A percentile compares a stretch with the other conserved stretches of the same genome.
These are phyloP conservation scores for Xylaria sp. DNA, from an alignment of 2,329 filamentous ascomycete species.

Conservation along the genomic window DNA sequence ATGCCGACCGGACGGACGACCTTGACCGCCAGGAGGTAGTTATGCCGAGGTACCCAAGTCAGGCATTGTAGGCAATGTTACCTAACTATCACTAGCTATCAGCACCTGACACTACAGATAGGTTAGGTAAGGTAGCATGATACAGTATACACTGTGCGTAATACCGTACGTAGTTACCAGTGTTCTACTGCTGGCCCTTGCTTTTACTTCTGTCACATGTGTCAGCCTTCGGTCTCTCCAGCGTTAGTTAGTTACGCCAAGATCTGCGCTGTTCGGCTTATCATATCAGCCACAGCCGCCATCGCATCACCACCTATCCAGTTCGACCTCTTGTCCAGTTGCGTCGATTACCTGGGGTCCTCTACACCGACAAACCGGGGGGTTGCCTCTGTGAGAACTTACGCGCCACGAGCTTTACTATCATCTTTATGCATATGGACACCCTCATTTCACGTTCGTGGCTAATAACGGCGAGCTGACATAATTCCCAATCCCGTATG, in stretches of 20 bases:
- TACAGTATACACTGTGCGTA: neutral
- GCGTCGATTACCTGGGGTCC: no score
- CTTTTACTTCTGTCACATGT: neutral
- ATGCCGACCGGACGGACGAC: slow-evolving; percentile 19
- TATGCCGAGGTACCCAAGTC: slow-evolving; percentile 20
- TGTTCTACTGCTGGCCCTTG: no score
- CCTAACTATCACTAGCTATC: no score
- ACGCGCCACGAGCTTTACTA: neutral
- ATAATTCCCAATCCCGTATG: neutral
- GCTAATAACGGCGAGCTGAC: slow-evolving; percentile 1
- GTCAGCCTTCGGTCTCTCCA: slow-evolving; percentile 3
- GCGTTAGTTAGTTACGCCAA: neutral
- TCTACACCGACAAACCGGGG: slow-evolving; percentile 2
- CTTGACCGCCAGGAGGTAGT: neutral
- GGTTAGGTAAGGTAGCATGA: no score
- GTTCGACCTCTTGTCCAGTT: neutral
- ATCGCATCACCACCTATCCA: slow-evolving; percentile 8
- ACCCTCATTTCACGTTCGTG: neutral
- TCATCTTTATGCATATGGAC: neutral
- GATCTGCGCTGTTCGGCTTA: slow-evolving; percentile 2
- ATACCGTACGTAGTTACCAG: neutral
- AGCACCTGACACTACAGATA: neutral
- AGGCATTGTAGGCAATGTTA: no score
- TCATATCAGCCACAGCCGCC: slow-evolving; percentile 13
- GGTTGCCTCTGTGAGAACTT: neutral